Evolutionary conservation across 2,329 filamentous ascomycete species (phyloP).

Genomic region (Didymella glomerata): DNA sequence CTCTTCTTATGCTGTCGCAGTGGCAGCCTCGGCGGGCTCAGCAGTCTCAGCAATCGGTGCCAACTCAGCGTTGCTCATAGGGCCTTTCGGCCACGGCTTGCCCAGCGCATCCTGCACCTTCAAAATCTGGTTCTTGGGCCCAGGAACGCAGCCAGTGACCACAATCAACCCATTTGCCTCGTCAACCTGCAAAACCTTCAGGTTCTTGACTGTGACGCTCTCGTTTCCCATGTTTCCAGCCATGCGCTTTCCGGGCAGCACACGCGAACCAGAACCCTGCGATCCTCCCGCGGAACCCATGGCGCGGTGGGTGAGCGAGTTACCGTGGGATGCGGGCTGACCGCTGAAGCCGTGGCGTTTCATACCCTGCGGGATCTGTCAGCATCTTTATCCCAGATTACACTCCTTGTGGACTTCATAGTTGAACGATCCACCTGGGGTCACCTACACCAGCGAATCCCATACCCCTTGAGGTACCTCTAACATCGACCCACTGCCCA

Average conservation of each 20-base stretch:
- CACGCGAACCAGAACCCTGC: constrained; percentile 91
- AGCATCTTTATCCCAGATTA: constrained; percentile 1
- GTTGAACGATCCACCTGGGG: neutral
- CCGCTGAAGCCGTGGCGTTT: constrained; percentile 91
- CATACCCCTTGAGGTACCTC: constrained; percentile 81
- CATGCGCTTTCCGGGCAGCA: constrained; percentile 98
- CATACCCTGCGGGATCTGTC: constrained; percentile 69
- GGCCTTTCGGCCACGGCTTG: constrained; percentile 74
- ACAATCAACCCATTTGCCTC: constrained; percentile 86
- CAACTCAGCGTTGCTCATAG: constrained; percentile 42
- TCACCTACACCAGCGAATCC: constrained; percentile 80
- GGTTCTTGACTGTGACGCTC: constrained; percentile 87
- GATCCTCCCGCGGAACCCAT: constrained; percentile 89
- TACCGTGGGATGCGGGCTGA: constrained; percentile 92
- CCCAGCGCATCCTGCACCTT: constrained; percentile 90
- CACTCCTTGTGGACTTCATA: neutral
- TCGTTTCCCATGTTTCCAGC: constrained; percentile 93
- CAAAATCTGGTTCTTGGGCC: constrained; percentile 86
- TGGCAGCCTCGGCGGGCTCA: constrained; percentile 22
- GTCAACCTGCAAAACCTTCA: constrained; percentile 89
- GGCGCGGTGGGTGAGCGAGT: constrained; percentile 90
- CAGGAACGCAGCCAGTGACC: constrained; percentile 83
- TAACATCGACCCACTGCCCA: constrained; percentile 89
- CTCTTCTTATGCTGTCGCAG: constrained; percentile 15
- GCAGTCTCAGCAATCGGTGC: constrained; percentile 21